These are phyloP conservation scores for Hericium rajendrae DNA, from an alignment of 768 basidiomycete genomes.

Conservation along the genomic window DNA sequence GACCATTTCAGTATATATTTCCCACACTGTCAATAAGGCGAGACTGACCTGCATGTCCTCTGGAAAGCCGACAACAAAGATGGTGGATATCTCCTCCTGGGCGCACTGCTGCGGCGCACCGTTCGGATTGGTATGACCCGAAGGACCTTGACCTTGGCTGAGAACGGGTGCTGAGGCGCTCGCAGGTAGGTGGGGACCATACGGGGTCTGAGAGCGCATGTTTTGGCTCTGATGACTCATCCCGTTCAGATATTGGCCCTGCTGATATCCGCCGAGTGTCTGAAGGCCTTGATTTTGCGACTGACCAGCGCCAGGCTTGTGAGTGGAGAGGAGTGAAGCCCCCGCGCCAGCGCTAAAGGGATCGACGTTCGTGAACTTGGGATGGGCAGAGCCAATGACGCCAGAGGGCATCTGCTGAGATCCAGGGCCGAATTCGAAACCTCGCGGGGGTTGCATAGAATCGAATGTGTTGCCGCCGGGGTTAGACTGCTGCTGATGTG, in stretches of 20 bases:
- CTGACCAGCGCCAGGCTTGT: conserved; percentile 10
- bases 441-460: conserved; percentile 5
- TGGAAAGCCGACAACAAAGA: conserved; percentile 98
- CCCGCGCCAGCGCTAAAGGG: conserved; percentile 9
- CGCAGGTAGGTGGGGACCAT: conserved; percentile 55
- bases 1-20: conserved; percentile 7
- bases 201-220: conserved; percentile 66
- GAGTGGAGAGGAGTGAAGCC: conserved; percentile 2
- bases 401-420: conserved; percentile 4
- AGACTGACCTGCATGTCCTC: conserved; percentile 90
- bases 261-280: conserved; percentile 23
- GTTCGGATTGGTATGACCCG: conserved; percentile 18
- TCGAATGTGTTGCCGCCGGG: conserved; percentile 6
- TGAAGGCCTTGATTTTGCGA: conserved; percentile 27
- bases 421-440: conserved; percentile 9
- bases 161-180: conserved; percentile 23
- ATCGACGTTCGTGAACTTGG: conserved; percentile 8
- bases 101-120: conserved; percentile 19
- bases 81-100: conserved; percentile 89
- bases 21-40: conserved; percentile 3
- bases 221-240: conserved; percentile 14
- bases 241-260: conserved; percentile 32
- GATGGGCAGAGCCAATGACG: conserved; percentile 5
- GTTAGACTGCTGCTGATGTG: conserved; percentile 8
- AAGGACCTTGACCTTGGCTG: conserved; percentile 10